A percentile compares a stretch with the other conserved stretches of the same genome.
phyloP scores from a whole-genome alignment of 73 alveolate species.

The Paramecium tetraurelia region DNA sequence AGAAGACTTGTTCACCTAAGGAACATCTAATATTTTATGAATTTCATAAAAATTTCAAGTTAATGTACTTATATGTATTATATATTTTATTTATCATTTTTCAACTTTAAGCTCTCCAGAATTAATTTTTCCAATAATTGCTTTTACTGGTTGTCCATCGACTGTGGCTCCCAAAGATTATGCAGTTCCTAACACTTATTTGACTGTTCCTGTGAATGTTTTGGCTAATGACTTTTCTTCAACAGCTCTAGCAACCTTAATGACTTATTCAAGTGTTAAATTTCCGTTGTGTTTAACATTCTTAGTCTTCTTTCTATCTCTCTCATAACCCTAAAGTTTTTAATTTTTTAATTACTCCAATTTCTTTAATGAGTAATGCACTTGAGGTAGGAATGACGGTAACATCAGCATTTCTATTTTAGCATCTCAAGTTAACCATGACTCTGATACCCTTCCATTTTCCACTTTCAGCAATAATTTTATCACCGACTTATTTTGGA shows the following conservation, averaged over 20 bases:
- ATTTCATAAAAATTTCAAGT: background rate
- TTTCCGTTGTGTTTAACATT: constrained; percentile 73
- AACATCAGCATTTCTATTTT: constrained; percentile 68
- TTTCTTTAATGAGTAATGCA: constrained; percentile 69
- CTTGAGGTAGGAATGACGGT: constrained; percentile 68
- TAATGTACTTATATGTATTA: constrained; percentile 11
- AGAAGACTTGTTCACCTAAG: too few species aligned
- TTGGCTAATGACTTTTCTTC: constrained; percentile 62
- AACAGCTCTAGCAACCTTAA: constrained; percentile 63
- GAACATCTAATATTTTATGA: background rate
- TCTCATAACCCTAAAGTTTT: constrained; percentile 51
- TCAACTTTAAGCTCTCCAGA: constrained; percentile 56
- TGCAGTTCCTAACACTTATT: constrained; percentile 70
- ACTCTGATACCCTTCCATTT: constrained; percentile 71
- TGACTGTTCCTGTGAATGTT: constrained; percentile 71
- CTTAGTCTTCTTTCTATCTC: constrained; percentile 75
- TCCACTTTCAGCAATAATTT: constrained; percentile 65
- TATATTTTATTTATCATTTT: background rate
- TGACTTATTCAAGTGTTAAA: constrained; percentile 68
- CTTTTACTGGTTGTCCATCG: constrained; percentile 68
- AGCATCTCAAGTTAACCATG: constrained; percentile 66
- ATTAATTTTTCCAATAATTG: constrained; percentile 48
- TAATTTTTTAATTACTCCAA: constrained; percentile 51
- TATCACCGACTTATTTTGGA: constrained; percentile 74
- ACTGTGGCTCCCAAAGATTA: constrained; percentile 69